Evolutionary conservation across 768 basidiomycete species (phyloP), one percentile per base, ranked within the genome.

Genomic region (Cystobasidium tubakii): DNA sequence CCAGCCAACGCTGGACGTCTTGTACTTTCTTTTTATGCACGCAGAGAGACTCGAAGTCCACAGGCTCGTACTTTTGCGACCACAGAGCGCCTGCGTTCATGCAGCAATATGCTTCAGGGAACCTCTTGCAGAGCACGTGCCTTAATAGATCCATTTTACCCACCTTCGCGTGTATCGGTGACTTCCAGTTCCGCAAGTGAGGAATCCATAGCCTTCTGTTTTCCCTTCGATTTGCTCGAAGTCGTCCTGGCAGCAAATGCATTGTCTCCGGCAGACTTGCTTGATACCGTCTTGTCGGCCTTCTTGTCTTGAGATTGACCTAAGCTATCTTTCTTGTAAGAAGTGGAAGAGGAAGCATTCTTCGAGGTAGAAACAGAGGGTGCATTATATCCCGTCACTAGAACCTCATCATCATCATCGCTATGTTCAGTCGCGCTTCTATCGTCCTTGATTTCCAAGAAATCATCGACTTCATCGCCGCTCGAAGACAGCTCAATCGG

Each of bases 21-120:
- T 77, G 75, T 12, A 83, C 42, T 74, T 81, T 81, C 73, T 80
- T 81, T n/a, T 78, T 73, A 66, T 81, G 79, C 9, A 80, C 67
- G 13, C 78, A 75, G 53, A 81, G 77, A 50, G 54, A 34, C 33
- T 71, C 69, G 34, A 71, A 44, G 55, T 71, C 69, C 1, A 74
- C 69, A 3, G 55, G 62, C 70, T 73, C 64, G 43, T 74, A 74
- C 65, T 67, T 36, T 43, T 67, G 46, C n/a, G 64, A 57, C 66
- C 64, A 69, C 21, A 66, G 55, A 44, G 69, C 69, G 2, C 33
- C 69, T 55, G n/a, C n/a, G 44, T 42, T 57, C 10, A 43, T 6
- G 33, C 23, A 17, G 44, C n/a, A n/a, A n/a, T n/a, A n/a, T n/a
- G n/a, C n/a, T n/a, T n/a, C n/a, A n/a, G n/a, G n/a, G n/a, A n/a